These are phyloP conservation scores for Plasmodium chabaudi DNA, from an alignment of 169 alveolate species.

Conservation along the genomic window DNA sequence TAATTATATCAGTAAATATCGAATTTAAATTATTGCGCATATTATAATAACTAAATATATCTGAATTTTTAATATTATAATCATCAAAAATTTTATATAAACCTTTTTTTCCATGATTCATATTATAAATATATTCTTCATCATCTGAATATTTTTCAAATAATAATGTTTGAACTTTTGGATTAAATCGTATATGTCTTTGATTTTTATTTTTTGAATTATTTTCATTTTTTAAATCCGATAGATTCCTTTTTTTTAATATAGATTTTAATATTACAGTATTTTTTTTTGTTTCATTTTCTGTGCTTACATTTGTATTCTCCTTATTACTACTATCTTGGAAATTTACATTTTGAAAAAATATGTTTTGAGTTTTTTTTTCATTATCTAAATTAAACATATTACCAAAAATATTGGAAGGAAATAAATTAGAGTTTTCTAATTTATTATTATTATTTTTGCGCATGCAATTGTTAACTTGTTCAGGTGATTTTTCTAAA, in stretches of 20 bases:
- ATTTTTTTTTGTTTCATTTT: neutral
- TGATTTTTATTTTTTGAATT: neutral
- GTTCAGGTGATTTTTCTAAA: too few relatives aligned
- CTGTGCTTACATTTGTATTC: neutral
- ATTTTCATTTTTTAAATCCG: neutral
- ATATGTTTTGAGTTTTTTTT: too few relatives aligned
- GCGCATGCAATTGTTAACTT: too few relatives aligned
- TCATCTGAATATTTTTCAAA: slow-evolving; percentile 16
- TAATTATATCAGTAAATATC: slow-evolving; percentile 41
- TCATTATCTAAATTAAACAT: too few relatives aligned
- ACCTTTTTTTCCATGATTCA: neutral
- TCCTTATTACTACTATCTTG: neutral
- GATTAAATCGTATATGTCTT: slow-evolving; percentile 49
- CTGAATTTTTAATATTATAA: slow-evolving; percentile 21
- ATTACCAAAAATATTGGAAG: too few relatives aligned
- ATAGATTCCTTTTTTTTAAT: slow-evolving; percentile 18
- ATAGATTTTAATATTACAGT: slow-evolving; percentile 12
- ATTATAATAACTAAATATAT: slow-evolving; percentile 52
- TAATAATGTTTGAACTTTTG: slow-evolving; percentile 41
- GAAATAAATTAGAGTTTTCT: too few relatives aligned
- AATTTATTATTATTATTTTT: too few relatives aligned
- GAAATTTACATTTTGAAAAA: neutral
- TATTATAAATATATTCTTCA: slow-evolving; percentile 28
- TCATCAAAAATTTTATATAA: slow-evolving; percentile 19
- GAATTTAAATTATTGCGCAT: slow-evolving; percentile 35